These are phyloP conservation scores for Trichoderma parareesei DNA, from an alignment of 495 filamentous ascomycete species.

Conservation along the genomic window DNA sequence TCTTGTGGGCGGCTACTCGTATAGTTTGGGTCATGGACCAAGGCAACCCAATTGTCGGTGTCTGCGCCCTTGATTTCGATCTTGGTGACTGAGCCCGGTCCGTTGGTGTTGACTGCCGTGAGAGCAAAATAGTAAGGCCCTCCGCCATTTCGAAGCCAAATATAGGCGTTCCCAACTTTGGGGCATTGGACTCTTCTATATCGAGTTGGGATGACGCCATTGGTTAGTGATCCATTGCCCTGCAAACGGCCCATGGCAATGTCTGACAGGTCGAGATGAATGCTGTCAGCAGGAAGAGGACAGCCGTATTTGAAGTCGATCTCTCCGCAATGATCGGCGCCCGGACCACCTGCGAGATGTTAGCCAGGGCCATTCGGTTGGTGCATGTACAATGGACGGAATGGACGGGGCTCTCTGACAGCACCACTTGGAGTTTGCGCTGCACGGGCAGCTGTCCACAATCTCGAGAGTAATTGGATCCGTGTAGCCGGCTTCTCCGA, in stretches of 20 bases:
- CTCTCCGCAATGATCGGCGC: conserved; percentile 5
- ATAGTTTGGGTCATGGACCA: not conserved
- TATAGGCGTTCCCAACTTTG: not conserved
- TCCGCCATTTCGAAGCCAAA: conserved; percentile 2
- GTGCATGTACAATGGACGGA: not conserved
- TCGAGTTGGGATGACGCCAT: not conserved
- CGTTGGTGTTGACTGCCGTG: not conserved
- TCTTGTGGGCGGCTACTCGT: conserved; percentile 2
- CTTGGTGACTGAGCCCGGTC: not conserved
- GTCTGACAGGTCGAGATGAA: not conserved
- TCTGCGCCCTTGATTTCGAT: not conserved
- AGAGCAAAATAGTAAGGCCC: conserved; percentile 1
- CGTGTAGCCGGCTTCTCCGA: not conserved
- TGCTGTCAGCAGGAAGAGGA: conserved; percentile 1
- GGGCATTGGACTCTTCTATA: conserved; percentile 4
- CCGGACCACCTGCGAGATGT: not conserved
- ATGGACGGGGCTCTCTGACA: not conserved
- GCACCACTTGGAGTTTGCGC: conserved; percentile 4
- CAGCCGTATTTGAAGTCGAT: conserved; percentile 4
- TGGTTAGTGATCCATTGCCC: not conserved
- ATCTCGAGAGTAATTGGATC: not conserved
- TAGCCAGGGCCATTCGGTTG: not conserved
- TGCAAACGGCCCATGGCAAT: conserved; percentile 4
- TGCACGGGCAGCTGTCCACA: conserved; percentile 1
- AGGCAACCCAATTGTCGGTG: not conserved